These are phyloP conservation scores for Dendrocalamus sinicus DNA, from an alignment of 176 grass and related monocot genomes.

Conservation along the genomic window DNA sequence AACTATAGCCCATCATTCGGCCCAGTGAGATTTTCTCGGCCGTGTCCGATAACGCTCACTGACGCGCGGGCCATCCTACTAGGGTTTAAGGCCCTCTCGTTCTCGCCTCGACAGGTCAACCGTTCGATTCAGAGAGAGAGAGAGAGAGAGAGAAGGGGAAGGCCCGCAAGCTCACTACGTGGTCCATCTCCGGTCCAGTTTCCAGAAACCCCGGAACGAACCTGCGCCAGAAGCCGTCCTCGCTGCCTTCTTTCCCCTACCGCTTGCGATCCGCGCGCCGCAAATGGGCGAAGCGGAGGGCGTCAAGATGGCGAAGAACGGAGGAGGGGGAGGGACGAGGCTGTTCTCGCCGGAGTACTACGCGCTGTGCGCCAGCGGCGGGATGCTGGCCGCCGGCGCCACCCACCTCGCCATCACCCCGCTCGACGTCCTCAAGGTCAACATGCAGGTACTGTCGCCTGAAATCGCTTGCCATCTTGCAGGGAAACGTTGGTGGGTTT, in stretches of 20 bases:
- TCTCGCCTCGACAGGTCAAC: conserved; percentile 29
- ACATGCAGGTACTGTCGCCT: conserved; percentile 72
- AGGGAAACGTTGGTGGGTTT: background rate
- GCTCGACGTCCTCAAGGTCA: conserved; percentile 94
- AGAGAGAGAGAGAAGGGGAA: background rate
- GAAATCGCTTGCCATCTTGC: background rate
- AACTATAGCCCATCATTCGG: too few relatives aligned
- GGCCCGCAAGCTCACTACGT: conserved; percentile 47
- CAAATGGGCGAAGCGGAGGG: conserved; percentile 41
- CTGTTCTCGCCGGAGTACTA: conserved; percentile 94
- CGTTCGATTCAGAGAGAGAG: background rate
- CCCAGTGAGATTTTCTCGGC: background rate
- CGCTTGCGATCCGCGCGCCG: conserved; percentile 27
- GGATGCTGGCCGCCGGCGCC: conserved; percentile 86
- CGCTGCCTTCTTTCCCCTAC: background rate
- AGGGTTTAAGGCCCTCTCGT: conserved; percentile 47
- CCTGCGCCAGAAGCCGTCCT: background rate
- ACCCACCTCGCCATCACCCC: conserved; percentile 96
- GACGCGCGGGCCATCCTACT: conserved; percentile 1
- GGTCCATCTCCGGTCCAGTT: conserved; percentile 65
- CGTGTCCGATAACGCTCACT: background rate
- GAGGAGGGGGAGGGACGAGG: conserved; percentile 48
- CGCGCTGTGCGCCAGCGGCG: conserved; percentile 82
- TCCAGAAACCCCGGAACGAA: conserved; percentile 51
- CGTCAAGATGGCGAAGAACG: conserved; percentile 19